Conservation (phyloP, 139 green algal genomes). For the Chlamydomonas applanata region DNA sequence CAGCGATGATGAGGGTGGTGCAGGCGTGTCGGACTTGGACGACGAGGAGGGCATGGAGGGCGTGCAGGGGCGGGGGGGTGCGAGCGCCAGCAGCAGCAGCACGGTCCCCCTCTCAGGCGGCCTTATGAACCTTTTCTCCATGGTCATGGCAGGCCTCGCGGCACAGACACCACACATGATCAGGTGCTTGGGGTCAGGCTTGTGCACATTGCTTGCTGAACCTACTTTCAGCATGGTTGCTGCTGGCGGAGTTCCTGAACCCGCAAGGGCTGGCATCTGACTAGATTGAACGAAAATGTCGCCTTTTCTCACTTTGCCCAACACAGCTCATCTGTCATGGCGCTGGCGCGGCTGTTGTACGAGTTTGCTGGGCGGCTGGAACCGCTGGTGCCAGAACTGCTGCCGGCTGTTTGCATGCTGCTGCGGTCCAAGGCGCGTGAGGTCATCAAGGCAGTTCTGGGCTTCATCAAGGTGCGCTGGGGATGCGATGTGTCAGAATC, state of each 20-base stretch:
- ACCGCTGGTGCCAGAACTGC: constrained; percentile 55
- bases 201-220: too few species aligned
- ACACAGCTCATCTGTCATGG: constrained; percentile 75
- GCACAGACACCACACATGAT: constrained; percentile 78
- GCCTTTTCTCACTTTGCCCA: too few species aligned
- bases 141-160: constrained; percentile 81
- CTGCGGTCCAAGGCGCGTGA: constrained; percentile 83
- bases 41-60: neutral
- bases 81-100: neutral
- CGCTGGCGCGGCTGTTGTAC: constrained; percentile 88
- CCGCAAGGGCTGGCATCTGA: too few species aligned
- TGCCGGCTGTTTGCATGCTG: constrained; percentile 85
- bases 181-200: too few species aligned
- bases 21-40: neutral
- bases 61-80: neutral
- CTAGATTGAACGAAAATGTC: too few species aligned
- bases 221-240: too few species aligned
- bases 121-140: constrained; percentile 72
- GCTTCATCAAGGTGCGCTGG: constrained; percentile 85
- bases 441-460: constrained; percentile 90
- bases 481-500: neutral
- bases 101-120: constrained; percentile 38
- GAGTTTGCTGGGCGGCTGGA: constrained; percentile 78
- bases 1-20: neutral
- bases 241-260: too few species aligned